Base-by-base conservation (phyloP, 495 filamentous ascomycete genomes). In the Penicillium herquei region DNA sequence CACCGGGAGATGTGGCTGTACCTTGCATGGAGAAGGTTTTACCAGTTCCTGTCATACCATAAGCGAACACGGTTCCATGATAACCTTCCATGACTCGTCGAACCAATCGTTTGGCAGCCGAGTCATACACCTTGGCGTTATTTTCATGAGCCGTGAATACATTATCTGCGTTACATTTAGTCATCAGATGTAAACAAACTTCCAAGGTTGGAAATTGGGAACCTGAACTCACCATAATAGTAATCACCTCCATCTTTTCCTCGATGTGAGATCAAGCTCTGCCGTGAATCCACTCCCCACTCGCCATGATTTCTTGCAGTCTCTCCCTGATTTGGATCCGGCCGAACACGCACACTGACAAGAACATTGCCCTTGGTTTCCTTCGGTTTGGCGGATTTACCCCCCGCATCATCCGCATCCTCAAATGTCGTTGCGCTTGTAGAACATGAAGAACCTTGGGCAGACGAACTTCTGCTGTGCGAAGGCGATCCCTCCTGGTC, bases 21-120 rank as follows among this genome's bases (percentile, higher is more conserved):
- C 94, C 94, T 71, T 98, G 94, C 94, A 98, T 98, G 43, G 92
- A 96, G 62, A 97, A 98, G 9, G 94, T 98, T 71, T 98, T 98
- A 41, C 94, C 94, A 3, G 94, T 98, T 39, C 94, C 94, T 18
- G 94, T 98, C 95, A 98, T 97, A 64, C 94, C 94, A 72, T 98
- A 98, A 16, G 94, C 94, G 64, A 98, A 98, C 13, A 98, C 94
- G 1, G 94, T 98, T 52, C 92, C 94, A 67, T 98, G 93, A 64
- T 98, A 98, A 32, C 94, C 94, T 77, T 98, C 93, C 94, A 98
- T 98, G 16, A 98, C 94, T 57, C 94, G 82, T 59, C 94, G 87
- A 26, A 98, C 94, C 33, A 98, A 78, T 33, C 94, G 88, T 73
- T 98, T 98, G 18, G 95, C 94, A 33, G 81, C 90, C 32, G 90